These are phyloP conservation scores for Phytophthora citricola DNA, from an alignment of 352 stramenopile genomes.

Conservation along the genomic window DNA sequence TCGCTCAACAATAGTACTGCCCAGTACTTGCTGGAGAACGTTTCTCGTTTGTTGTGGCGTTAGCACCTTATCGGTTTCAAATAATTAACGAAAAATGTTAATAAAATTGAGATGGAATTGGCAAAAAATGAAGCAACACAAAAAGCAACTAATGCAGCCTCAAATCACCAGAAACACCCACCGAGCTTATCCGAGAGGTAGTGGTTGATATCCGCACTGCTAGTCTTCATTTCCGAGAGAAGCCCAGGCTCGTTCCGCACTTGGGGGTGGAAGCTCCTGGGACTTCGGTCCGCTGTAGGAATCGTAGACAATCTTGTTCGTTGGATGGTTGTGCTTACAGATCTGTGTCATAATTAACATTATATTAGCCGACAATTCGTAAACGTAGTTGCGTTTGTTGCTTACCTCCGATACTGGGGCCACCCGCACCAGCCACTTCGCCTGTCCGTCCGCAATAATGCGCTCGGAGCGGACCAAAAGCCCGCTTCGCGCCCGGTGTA, in stretches of 20 bases:
- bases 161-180: slow-evolving; percentile 7
- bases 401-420: neutral
- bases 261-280: neutral
- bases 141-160: neutral
- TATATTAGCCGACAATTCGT: neutral
- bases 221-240: neutral
- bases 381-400: no score
- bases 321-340: neutral
- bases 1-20: neutral
- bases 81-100: neutral
- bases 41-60: slow-evolving; percentile 18
- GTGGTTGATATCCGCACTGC: slow-evolving; percentile 4
- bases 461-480: neutral
- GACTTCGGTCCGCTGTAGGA: neutral
- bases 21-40: slow-evolving; percentile 7
- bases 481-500: slow-evolving; percentile 3
- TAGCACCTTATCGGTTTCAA: slow-evolving; percentile 7
- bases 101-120: neutral
- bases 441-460: neutral
- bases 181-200: slow-evolving; percentile 11
- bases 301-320: neutral
- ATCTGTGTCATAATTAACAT: neutral
- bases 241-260: neutral
- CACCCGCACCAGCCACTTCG: neutral
- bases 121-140: no score